Conservation (phyloP, 495 filamentous ascomycete genomes). For the Aspergillus baeticus region DNA sequence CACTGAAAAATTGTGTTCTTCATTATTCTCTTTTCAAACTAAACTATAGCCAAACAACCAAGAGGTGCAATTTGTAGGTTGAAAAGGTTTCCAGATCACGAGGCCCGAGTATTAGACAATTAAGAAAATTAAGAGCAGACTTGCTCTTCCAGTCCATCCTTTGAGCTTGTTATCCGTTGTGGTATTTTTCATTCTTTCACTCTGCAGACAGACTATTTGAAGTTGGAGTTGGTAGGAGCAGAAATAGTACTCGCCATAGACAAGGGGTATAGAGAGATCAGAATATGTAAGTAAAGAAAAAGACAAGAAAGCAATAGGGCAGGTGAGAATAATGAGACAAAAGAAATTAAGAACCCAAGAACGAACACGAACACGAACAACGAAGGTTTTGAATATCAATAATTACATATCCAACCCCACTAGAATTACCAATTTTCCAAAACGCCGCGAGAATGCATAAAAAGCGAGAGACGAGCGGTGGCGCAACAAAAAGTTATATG, state of each 20-base stretch:
- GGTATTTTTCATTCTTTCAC: background rate
- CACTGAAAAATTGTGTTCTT: too few species aligned
- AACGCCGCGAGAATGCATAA: too few species aligned
- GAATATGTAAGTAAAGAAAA: background rate
- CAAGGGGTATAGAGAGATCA: conserved; percentile 23
- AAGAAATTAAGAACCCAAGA: background rate
- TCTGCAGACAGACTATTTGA: background rate
- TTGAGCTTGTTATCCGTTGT: too few species aligned
- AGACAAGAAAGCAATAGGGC: background rate
- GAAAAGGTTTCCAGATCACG: background rate
- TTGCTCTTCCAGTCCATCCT: background rate
- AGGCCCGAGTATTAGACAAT: background rate
- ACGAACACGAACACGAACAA: conserved; percentile 6
- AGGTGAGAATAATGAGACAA: conserved; percentile 3
- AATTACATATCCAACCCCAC: background rate
- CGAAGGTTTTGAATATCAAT: background rate
- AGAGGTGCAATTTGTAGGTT: background rate
- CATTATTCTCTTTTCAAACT: background rate
- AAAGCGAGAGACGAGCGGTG: too few species aligned
- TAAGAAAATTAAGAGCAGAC: background rate
- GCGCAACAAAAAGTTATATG: too few species aligned
- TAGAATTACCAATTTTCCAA: too few species aligned
- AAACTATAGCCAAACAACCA: background rate
- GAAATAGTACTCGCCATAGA: conserved; percentile 12
- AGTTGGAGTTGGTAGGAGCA: background rate